Percentiles rank a stretch among this genome's conserved stretches.
phyloP scores from a whole-genome alignment of 345 rosid species.

The Aquilaria yunnanensis region DNA sequence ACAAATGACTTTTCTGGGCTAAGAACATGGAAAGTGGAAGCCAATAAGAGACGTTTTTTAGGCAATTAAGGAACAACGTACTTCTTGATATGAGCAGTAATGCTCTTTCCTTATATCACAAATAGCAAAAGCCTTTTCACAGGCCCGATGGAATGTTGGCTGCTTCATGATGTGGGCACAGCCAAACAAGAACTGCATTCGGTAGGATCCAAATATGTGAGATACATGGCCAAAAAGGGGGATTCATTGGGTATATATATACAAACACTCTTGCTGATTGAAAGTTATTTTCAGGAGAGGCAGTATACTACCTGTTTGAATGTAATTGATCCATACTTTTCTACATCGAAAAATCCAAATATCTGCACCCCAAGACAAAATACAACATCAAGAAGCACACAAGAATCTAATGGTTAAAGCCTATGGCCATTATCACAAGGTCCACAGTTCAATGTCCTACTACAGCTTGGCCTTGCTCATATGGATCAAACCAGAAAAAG shows the following conservation, averaged over 20 bases:
- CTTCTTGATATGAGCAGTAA: slow-evolving; percentile 53
- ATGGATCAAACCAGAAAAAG: not conserved
- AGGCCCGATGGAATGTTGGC: slow-evolving; percentile 57
- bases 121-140: slow-evolving; percentile 60
- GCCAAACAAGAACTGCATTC: slow-evolving; percentile 70
- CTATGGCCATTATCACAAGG: no score
- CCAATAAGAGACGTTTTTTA: not conserved
- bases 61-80: slow-evolving; percentile 19
- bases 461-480: no score
- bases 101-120: slow-evolving; percentile 43
- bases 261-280: no score
- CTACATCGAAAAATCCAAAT: slow-evolving; percentile 77
- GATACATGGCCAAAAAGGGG: not conserved
- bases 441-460: no score
- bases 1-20: slow-evolving; percentile 8
- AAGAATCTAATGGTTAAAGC: no score
- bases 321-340: slow-evolving; percentile 67
- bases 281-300: not conserved
- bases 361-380: slow-evolving; percentile 37
- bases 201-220: slow-evolving; percentile 13
- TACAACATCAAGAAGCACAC: no score
- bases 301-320: slow-evolving; percentile 68
- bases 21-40: slow-evolving; percentile 3
- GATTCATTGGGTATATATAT: no score
- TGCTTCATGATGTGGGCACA: slow-evolving; percentile 65